phyloP scores from a whole-genome alignment of 148 eudicot species.

The Silene conica region DNA sequence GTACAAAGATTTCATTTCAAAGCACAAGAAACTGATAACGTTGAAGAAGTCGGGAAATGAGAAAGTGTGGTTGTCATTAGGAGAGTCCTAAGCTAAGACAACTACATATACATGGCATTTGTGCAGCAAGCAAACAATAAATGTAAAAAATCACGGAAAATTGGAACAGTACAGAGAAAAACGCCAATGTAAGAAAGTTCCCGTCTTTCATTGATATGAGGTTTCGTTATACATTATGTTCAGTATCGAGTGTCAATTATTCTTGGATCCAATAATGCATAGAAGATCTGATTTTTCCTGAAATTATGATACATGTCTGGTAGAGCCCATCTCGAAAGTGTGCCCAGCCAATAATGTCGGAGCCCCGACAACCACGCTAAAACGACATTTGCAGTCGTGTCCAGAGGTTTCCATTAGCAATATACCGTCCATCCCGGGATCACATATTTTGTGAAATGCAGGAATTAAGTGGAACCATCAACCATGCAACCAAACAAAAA shows the following conservation, averaged over 20 bases:
- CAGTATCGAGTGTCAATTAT: background rate
- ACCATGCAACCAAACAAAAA: background rate
- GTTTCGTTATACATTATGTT: too few relatives aligned
- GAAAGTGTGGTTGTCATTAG: background rate
- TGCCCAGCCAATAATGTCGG: background rate
- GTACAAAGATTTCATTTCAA: constrained; percentile 47
- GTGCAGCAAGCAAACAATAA: background rate
- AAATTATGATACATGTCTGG: background rate
- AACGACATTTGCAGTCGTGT: too few relatives aligned
- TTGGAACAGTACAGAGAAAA: too few relatives aligned
- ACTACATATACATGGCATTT: background rate
- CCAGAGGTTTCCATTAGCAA: too few relatives aligned
- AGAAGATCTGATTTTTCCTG: background rate
- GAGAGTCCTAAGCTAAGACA: constrained; percentile 13
- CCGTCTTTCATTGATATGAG: background rate
- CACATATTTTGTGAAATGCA: too few relatives aligned
- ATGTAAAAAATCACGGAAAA: background rate
- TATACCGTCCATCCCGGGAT: too few relatives aligned
- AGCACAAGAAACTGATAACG: constrained; percentile 21
- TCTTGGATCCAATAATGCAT: background rate
- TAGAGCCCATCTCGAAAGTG: background rate
- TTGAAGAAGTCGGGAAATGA: background rate
- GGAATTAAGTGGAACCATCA: too few relatives aligned
- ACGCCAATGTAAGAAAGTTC: background rate
- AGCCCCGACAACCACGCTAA: background rate